phyloP scores from a whole-genome alignment of 2,329 filamentous ascomycete species.

The Diaporthe longicolla region DNA sequence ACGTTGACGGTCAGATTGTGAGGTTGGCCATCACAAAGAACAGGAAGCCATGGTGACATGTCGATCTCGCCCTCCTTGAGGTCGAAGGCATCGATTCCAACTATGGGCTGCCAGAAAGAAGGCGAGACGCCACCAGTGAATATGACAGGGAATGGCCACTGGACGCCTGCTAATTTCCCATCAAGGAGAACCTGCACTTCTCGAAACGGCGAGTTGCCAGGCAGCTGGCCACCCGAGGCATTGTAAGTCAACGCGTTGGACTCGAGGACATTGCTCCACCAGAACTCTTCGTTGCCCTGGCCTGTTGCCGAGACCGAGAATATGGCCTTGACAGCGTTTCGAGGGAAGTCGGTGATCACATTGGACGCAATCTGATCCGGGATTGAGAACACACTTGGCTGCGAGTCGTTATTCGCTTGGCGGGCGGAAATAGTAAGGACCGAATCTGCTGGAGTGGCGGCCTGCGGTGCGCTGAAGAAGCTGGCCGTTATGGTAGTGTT shows the following conservation, averaged over 20 bases:
- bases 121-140: conserved; percentile 86
- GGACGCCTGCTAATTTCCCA: conserved; percentile 77
- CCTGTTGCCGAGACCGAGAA: conserved; percentile 83
- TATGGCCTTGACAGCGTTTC: conserved; percentile 76
- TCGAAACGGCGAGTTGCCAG: conserved; percentile 80
- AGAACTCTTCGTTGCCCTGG: conserved; percentile 84
- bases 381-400: conserved; percentile 76
- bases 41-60: conserved; percentile 80
- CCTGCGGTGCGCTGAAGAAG: conserved; percentile 59
- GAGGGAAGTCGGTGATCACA: conserved; percentile 70
- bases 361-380: conserved; percentile 73
- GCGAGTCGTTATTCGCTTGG: conserved; percentile 61
- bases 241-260: conserved; percentile 72
- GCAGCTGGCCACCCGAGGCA: conserved; percentile 66
- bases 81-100: conserved; percentile 84
- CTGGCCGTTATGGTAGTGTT: conserved; percentile 73
- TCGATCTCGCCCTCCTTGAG: conserved; percentile 86
- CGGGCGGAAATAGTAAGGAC: conserved; percentile 77
- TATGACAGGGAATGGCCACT: conserved; percentile 86
- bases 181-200: conserved; percentile 85
- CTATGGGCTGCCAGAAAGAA: conserved; percentile 82
- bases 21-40: conserved; percentile 74
- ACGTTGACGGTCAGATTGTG: conserved; percentile 80
- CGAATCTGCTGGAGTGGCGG: conserved; percentile 67
- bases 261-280: conserved; percentile 83